These are phyloP conservation scores for Colletotrichum agaves DNA, from an alignment of 2,329 filamentous ascomycete species.

Conservation along the genomic window DNA sequence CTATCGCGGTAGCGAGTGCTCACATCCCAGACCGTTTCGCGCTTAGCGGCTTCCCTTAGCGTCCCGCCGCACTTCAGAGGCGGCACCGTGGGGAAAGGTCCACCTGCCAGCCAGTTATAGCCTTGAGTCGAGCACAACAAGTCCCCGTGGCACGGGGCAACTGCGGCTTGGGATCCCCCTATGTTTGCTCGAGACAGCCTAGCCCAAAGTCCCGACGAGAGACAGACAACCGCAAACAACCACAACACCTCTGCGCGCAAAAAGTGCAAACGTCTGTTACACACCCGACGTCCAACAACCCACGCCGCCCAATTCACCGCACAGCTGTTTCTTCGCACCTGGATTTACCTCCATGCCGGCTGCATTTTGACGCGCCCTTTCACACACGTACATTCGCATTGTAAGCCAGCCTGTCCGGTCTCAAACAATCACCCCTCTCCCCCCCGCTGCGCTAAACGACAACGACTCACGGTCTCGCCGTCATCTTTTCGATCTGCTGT, in stretches of 20 bases:
- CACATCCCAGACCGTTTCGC: slow-evolving; percentile 22
- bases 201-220: no score
- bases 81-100: slow-evolving; percentile 13
- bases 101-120: slow-evolving; percentile 20
- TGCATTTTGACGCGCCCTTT: not conserved
- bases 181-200: slow-evolving; percentile 27
- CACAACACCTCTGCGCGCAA: slow-evolving; percentile 25
- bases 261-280: slow-evolving; percentile 11
- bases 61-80: slow-evolving; percentile 8
- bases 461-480: slow-evolving; percentile 13
- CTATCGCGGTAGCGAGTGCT: slow-evolving; percentile 2
- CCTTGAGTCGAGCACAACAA: slow-evolving; percentile 20
- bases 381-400: slow-evolving; percentile 1
- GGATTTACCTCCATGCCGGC: slow-evolving; percentile 20
- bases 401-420: slow-evolving; percentile 22
- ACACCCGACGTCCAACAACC: not conserved
- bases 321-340: slow-evolving; percentile 18
- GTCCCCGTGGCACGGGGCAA: slow-evolving; percentile 30
- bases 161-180: slow-evolving; percentile 29
- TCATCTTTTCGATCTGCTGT: not conserved
- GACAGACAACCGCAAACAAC: slow-evolving; percentile 23
- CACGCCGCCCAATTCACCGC: not conserved
- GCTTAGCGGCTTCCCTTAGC: slow-evolving; percentile 18
- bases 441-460: slow-evolving; percentile 26
- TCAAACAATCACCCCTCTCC: slow-evolving; percentile 29